Evolutionary conservation across 805 yeast species (phyloP).

Genomic region (Ascoidea asiatica): DNA sequence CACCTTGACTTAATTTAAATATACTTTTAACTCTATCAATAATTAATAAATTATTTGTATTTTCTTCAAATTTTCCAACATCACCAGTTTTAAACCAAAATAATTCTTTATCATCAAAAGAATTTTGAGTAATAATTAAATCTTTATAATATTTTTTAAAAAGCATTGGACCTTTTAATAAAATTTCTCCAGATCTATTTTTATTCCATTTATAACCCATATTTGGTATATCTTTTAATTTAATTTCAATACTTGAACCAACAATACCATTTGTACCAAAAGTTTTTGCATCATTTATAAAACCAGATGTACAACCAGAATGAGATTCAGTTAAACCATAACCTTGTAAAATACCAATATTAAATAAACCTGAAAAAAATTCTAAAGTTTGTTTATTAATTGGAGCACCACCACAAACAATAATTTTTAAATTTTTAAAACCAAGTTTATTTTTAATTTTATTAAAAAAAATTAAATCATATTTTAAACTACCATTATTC

Average conservation of each 20-base stretch:
- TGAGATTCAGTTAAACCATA: constrained; percentile 64
- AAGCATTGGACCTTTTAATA: constrained; percentile 52
- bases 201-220: constrained; percentile 36
- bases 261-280: constrained; percentile 52
- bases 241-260: constrained; percentile 39
- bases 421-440: constrained; percentile 25
- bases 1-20: constrained; percentile 53
- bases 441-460: constrained; percentile 36
- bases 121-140: constrained; percentile 37
- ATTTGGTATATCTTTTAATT: constrained; percentile 50
- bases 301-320: constrained; percentile 36
- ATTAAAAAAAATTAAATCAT: constrained; percentile 23
- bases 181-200: constrained; percentile 44
- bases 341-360: constrained; percentile 49
- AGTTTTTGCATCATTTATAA: constrained; percentile 30
- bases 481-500: constrained; percentile 13
- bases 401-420: constrained; percentile 58
- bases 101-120: constrained; percentile 48
- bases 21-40: constrained; percentile 70
- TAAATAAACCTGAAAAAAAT: constrained; percentile 50
- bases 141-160: constrained; percentile 43
- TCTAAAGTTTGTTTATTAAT: constrained; percentile 45
- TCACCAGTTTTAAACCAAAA: constrained; percentile 53
- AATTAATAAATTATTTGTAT: constrained; percentile 43
- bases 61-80: constrained; percentile 35